These are phyloP conservation scores for Citeromyces siamensis DNA, from an alignment of 1,139 yeast species.

Conservation along the genomic window DNA sequence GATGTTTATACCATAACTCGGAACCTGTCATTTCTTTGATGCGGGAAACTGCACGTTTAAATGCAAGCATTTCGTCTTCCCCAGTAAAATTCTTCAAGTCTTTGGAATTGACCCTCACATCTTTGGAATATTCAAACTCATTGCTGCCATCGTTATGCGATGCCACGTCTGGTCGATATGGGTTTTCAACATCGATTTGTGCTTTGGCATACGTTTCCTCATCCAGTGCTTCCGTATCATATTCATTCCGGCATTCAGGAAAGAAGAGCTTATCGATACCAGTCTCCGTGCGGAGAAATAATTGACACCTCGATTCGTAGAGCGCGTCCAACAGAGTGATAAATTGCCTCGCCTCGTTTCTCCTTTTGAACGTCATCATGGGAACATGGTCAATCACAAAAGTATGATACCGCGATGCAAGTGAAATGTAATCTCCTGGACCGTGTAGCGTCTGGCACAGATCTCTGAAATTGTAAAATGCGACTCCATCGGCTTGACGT, in stretches of 20 bases:
- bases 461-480: constrained; percentile 37
- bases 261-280: constrained; percentile 43
- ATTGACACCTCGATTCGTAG: constrained; percentile 54
- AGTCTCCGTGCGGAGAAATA: constrained; percentile 37
- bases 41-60: constrained; percentile 58
- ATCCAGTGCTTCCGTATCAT: constrained; percentile 33
- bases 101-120: constrained; percentile 24
- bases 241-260: constrained; percentile 23
- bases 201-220: constrained; percentile 64
- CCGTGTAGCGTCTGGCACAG: constrained; percentile 50
- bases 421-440: constrained; percentile 57
- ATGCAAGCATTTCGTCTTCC: constrained; percentile 69
- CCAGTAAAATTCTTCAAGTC: constrained; percentile 54
- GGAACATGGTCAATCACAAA: constrained; percentile 54
- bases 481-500: constrained; percentile 27
- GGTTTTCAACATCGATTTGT: constrained; percentile 42
- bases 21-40: constrained; percentile 57
- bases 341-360: constrained; percentile 57
- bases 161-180: constrained; percentile 60
- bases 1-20: constrained; percentile 32
- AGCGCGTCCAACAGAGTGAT: constrained; percentile 57
- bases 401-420: constrained; percentile 47
- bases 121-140: constrained; percentile 11
- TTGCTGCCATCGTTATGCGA: constrained; percentile 38
- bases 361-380: constrained; percentile 39